These are phyloP conservation scores for Vanrija sp. DNA, from an alignment of 1,284 basidiomycete genomes.

Conservation along the genomic window DNA sequence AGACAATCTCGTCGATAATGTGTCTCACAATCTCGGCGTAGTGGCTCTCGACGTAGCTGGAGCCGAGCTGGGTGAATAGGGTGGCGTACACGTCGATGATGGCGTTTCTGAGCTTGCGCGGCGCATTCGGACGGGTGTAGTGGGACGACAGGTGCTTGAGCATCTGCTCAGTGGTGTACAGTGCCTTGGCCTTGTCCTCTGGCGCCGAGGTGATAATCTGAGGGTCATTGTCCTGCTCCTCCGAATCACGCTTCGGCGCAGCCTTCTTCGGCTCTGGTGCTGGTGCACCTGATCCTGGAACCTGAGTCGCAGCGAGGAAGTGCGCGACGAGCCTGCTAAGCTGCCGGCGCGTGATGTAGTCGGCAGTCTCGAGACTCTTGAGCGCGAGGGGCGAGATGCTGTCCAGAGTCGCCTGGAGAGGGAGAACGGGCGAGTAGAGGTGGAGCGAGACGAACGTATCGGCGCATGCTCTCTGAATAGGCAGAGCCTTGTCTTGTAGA, in stretches of 20 bases:
- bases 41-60: slow-evolving; percentile 74
- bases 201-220: slow-evolving; percentile 53
- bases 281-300: slow-evolving; percentile 59
- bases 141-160: slow-evolving; percentile 68
- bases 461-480: slow-evolving; percentile 79
- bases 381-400: slow-evolving; percentile 59
- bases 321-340: slow-evolving; percentile 77
- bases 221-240: slow-evolving; percentile 58
- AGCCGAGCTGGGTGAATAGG: slow-evolving; percentile 69
- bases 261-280: slow-evolving; percentile 57
- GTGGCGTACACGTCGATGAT: slow-evolving; percentile 86
- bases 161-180: slow-evolving; percentile 77
- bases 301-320: slow-evolving; percentile 79
- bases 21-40: slow-evolving; percentile 77
- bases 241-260: slow-evolving; percentile 57
- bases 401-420: slow-evolving; percentile 31
- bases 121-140: slow-evolving; percentile 68
- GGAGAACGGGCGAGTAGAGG: slow-evolving; percentile 29
- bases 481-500: slow-evolving; percentile 76
- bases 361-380: slow-evolving; percentile 73
- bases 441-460: slow-evolving; percentile 51
- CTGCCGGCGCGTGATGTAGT: slow-evolving; percentile 76
- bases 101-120: slow-evolving; percentile 71
- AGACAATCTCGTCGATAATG: slow-evolving; percentile 70
- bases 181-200: slow-evolving; percentile 62